Conservation (phyloP, 352 stramenopile genomes). For the Globisporangium emineosum region DNA sequence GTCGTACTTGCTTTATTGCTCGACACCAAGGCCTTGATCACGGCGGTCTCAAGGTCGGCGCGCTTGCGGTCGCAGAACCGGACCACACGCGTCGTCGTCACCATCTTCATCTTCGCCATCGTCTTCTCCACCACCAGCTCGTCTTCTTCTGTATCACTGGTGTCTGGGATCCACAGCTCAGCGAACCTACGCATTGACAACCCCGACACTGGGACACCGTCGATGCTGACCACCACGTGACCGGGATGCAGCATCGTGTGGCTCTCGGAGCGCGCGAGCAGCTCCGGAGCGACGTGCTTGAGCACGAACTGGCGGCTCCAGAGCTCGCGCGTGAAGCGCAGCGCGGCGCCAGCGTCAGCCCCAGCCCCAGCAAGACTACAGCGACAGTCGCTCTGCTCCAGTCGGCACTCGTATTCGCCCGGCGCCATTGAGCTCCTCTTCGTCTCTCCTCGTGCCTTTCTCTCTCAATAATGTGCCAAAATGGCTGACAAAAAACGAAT, state of each 20-base stretch:
- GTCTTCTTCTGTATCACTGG: background rate
- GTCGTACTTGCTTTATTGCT: too few species aligned
- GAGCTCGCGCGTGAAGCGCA: conserved; percentile 37
- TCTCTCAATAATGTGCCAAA: background rate
- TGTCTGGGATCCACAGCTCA: conserved; percentile 24
- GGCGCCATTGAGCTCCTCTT: conserved; percentile 15
- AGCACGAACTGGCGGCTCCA: conserved; percentile 43
- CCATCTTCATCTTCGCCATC: background rate
- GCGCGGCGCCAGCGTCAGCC: background rate
- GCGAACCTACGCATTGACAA: conserved; percentile 31
- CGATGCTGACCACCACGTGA: conserved; percentile 34
- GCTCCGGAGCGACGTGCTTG: conserved; percentile 20
- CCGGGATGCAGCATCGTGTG: conserved; percentile 24
- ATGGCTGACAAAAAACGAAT: background rate
- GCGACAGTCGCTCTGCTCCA: conserved; percentile 20
- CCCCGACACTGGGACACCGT: conserved; percentile 19
- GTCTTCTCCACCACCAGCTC: background rate
- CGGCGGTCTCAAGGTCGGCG: conserved; percentile 28
- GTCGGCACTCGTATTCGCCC: conserved; percentile 31
- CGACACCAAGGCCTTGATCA: conserved; percentile 27
- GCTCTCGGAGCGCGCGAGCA: conserved; percentile 15
- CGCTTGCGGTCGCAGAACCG: conserved; percentile 34
- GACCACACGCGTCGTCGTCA: conserved; percentile 2
- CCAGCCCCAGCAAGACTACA: background rate
- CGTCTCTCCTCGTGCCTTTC: background rate